A percentile compares a stretch with the other conserved stretches of the same genome.
These are phyloP conservation scores for Globisporangium iwayamae DNA, from an alignment of 352 stramenopile species.

Conservation along the genomic window DNA sequence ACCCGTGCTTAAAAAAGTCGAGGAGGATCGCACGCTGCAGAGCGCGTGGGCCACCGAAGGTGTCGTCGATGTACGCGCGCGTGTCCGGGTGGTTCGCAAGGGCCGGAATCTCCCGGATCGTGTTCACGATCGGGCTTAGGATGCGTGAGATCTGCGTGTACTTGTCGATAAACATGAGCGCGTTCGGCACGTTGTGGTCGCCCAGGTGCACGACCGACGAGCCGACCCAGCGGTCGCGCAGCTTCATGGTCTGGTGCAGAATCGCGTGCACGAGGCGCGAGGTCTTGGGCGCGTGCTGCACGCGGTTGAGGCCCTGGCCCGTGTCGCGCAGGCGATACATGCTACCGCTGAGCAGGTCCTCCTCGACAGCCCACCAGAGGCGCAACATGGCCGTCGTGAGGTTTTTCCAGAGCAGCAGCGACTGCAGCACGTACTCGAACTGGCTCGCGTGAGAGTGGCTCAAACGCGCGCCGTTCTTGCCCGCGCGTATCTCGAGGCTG, in stretches of 20 bases:
- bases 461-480: conserved; percentile 55
- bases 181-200: conserved; percentile 95
- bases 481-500: conserved; percentile 54
- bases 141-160: conserved; percentile 89
- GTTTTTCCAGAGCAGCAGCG: conserved; percentile 57
- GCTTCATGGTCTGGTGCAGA: conserved; percentile 42
- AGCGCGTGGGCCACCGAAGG: conserved; percentile 60
- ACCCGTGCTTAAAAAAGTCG: conserved; percentile 94
- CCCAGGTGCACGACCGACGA: conserved; percentile 91
- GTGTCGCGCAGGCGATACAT: conserved; percentile 63
- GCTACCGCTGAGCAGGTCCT: conserved; percentile 48
- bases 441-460: conserved; percentile 56
- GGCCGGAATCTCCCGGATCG: conserved; percentile 41
- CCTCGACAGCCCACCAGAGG: conserved; percentile 62
- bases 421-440: conserved; percentile 68
- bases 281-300: conserved; percentile 60
- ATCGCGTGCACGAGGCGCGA: conserved; percentile 51
- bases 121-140: conserved; percentile 59
- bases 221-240: conserved; percentile 69
- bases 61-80: conserved; percentile 64
- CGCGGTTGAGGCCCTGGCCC: conserved; percentile 61
- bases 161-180: conserved; percentile 95
- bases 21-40: conserved; percentile 81
- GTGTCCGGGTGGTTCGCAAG: conserved; percentile 43
- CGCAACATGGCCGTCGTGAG: conserved; percentile 58